A percentile compares a stretch with the other conserved stretches of the same genome.
Evolutionary conservation across 768 basidiomycete genomes (phyloP).

Genomic region (Amanita thiersii): DNA sequence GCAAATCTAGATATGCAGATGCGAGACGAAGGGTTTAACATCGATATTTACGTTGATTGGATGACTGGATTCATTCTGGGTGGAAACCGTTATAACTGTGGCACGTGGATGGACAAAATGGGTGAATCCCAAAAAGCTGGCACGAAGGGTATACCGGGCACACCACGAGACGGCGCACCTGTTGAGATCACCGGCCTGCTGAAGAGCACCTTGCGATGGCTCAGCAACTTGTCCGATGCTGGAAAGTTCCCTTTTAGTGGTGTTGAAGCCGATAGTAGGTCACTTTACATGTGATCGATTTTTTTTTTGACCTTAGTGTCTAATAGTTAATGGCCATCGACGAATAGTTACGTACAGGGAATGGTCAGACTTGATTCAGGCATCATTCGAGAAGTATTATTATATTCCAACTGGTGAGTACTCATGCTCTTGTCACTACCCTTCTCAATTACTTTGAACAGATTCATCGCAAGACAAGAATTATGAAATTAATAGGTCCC

Average conservation of each 20-base stretch:
- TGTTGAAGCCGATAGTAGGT: slow-evolving; percentile 70
- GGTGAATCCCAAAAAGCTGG: slow-evolving; percentile 88
- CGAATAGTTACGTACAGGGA: slow-evolving; percentile 79
- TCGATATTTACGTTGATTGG: slow-evolving; percentile 95
- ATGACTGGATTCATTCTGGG: slow-evolving; percentile 83
- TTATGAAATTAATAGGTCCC: slow-evolving; percentile 58
- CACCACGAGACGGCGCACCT: slow-evolving; percentile 92
- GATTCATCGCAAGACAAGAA: slow-evolving; percentile 65
- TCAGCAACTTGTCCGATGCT: slow-evolving; percentile 53
- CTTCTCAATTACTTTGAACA: slow-evolving; percentile 16
- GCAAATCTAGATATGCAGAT: slow-evolving; percentile 98
- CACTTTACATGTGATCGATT: slow-evolving; percentile 1
- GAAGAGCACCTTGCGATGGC: slow-evolving; percentile 91
- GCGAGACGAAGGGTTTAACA: slow-evolving; percentile 87
- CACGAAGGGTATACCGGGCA: slow-evolving; percentile 93
- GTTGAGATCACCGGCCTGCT: slow-evolving; percentile 91
- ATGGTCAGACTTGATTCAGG: slow-evolving; percentile 81
- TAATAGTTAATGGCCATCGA: slow-evolving; percentile 59
- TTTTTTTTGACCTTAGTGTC: not conserved
- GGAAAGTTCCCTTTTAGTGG: slow-evolving; percentile 88
- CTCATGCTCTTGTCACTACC: not conserved
- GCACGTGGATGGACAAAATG: slow-evolving; percentile 99
- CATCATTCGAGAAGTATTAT: slow-evolving; percentile 84
- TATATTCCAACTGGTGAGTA: slow-evolving; percentile 75
- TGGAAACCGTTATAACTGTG: slow-evolving; percentile 80